Conservation (phyloP, 148 eudicot genomes). For the Arbutus unedo region DNA sequence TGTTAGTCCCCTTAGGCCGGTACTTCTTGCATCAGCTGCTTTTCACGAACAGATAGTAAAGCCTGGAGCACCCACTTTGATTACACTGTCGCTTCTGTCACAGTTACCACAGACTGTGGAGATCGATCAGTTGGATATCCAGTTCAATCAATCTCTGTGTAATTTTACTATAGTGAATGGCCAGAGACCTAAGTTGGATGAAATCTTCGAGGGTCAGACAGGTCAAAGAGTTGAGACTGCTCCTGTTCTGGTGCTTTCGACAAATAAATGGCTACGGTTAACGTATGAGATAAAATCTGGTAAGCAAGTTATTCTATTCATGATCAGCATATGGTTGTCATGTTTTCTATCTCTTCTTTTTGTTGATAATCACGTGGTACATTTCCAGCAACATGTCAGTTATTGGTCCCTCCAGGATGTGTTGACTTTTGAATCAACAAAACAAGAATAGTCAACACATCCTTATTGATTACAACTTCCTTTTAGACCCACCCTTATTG, state of each 20-base stretch:
- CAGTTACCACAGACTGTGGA: constrained; percentile 72
- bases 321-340: not conserved
- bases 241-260: constrained; percentile 50
- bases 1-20: constrained; percentile 89
- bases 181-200: constrained; percentile 45
- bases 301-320: constrained; percentile 26
- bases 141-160: constrained; percentile 88
- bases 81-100: constrained; percentile 76
- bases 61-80: constrained; percentile 58
- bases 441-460: not conserved
- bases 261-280: constrained; percentile 87
- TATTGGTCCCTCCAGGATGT: not conserved
- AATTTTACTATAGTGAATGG: constrained; percentile 64
- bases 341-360: not conserved
- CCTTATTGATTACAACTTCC: constrained; percentile 3
- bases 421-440: not conserved
- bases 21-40: constrained; percentile 85
- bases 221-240: constrained; percentile 66
- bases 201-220: constrained; percentile 34
- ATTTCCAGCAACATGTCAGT: not conserved
- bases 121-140: constrained; percentile 82
- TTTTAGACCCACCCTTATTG: not conserved
- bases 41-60: constrained; percentile 90
- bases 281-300: constrained; percentile 84
- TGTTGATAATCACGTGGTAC: not conserved